Evolutionary conservation across 805 yeast genomes (phyloP).

Genomic region (Cyberlindnera maritima): DNA sequence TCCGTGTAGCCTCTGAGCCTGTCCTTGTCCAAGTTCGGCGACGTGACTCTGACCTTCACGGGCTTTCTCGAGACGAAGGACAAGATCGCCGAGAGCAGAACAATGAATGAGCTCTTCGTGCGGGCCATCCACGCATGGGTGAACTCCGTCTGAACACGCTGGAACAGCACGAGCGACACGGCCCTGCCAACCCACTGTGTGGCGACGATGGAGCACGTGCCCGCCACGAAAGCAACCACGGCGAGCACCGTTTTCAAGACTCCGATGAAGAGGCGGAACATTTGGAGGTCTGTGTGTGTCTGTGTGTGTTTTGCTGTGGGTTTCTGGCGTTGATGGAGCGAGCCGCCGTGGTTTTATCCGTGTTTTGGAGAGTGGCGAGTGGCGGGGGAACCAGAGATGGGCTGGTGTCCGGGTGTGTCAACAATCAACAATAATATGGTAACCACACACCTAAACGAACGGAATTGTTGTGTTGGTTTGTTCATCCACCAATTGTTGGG

Average conservation of each 20-base stretch:
- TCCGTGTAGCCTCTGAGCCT: constrained; percentile 11
- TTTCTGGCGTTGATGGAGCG: neutral
- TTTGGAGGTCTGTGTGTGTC: too few species aligned
- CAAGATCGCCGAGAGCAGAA: constrained; percentile 49
- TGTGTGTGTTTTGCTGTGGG: too few species aligned
- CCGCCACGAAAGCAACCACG: constrained; percentile 23
- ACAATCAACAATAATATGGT: neutral
- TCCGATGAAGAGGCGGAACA: constrained; percentile 2
- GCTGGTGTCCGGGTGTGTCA: neutral
- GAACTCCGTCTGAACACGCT: constrained; percentile 31
- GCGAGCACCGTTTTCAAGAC: constrained; percentile 1
- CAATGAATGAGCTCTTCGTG: constrained; percentile 59
- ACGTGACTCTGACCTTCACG: constrained; percentile 48
- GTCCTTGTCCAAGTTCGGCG: constrained; percentile 30
- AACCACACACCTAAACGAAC: too few species aligned
- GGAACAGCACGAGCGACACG: constrained; percentile 20
- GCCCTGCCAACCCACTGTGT: constrained; percentile 43
- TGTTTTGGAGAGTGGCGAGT: too few species aligned
- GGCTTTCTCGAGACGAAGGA: constrained; percentile 45
- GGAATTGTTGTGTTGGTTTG: too few species aligned
- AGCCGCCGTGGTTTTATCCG: too few species aligned
- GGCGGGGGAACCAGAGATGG: too few species aligned
- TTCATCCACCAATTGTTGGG: too few species aligned
- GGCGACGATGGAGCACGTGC: constrained; percentile 42
- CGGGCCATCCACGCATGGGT: constrained; percentile 43